These are phyloP conservation scores for Penicillium brevicompactum DNA, from an alignment of 2,329 filamentous ascomycete genomes.

Conservation along the genomic window DNA sequence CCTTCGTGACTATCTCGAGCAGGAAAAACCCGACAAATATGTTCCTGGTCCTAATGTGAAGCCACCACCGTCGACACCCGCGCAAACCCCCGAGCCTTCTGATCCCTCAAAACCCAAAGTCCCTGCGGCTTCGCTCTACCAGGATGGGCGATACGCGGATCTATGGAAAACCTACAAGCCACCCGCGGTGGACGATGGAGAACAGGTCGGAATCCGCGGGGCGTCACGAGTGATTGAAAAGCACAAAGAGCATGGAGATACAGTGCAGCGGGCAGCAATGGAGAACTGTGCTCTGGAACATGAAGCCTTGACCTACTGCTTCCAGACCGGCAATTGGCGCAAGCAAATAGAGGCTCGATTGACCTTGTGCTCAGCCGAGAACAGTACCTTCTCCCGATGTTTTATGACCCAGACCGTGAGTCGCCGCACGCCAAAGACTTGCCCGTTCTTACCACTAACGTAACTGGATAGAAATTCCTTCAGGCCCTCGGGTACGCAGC, in stretches of 20 bases:
- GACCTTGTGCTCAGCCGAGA: constrained; percentile 80
- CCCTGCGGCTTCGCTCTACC: constrained; percentile 60
- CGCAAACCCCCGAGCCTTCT: constrained; percentile 23
- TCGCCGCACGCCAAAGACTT: constrained; percentile 1
- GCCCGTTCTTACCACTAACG: not conserved
- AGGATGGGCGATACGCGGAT: constrained; percentile 76
- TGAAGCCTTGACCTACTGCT: constrained; percentile 79
- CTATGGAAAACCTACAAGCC: constrained; percentile 91
- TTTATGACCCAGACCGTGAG: constrained; percentile 82
- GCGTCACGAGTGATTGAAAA: constrained; percentile 81
- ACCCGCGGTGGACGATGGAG: constrained; percentile 65
- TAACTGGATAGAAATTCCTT: constrained; percentile 69
- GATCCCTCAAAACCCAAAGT: constrained; percentile 37
- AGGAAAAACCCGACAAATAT: constrained; percentile 77
- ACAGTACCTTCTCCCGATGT: constrained; percentile 78
- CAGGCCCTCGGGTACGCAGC: constrained; percentile 86
- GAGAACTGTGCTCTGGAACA: constrained; percentile 94
- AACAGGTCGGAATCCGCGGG: constrained; percentile 68
- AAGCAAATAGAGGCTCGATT: constrained; percentile 58
- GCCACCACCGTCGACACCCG: constrained; percentile 22
- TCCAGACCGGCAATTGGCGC: constrained; percentile 68
- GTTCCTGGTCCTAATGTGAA: constrained; percentile 36
- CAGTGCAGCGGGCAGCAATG: constrained; percentile 77
- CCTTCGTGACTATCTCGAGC: constrained; percentile 80
- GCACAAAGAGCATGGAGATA: constrained; percentile 78